phyloP scores from a whole-genome alignment of 352 stramenopile genomes.

The Albugo candida region DNA sequence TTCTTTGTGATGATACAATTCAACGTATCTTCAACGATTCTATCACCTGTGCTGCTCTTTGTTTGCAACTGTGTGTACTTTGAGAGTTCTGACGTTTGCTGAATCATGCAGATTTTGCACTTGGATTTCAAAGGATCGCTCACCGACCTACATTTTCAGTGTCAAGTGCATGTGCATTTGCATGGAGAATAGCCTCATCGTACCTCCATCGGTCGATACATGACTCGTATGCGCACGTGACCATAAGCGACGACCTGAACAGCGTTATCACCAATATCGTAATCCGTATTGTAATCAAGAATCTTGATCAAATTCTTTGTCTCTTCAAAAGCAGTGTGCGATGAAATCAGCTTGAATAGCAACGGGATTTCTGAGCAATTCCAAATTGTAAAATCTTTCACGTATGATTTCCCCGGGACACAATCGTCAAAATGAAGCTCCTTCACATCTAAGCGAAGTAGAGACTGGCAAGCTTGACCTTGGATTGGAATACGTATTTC shows the following conservation, averaged over 20 bases:
- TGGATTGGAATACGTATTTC: conserved; percentile 65
- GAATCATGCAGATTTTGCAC: conserved; percentile 73
- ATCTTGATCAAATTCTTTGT: conserved; percentile 55
- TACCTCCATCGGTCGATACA: conserved; percentile 65
- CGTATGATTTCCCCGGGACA: conserved; percentile 65
- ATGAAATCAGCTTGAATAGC: conserved; percentile 68
- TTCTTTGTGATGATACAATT: background rate
- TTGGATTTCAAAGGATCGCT: conserved; percentile 74
- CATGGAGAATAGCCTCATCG: conserved; percentile 1
- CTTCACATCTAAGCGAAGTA: conserved; percentile 70
- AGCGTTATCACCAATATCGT: conserved; percentile 60
- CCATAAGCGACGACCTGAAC: conserved; percentile 66
- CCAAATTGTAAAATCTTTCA: conserved; percentile 82
- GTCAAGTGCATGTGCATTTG: background rate
- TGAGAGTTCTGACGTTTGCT: conserved; percentile 71
- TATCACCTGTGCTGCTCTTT: conserved; percentile 71
- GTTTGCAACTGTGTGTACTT: conserved; percentile 72
- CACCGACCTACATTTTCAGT: conserved; percentile 32
- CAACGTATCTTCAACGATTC: background rate
- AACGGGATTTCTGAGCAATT: conserved; percentile 78
- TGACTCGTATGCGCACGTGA: conserved; percentile 71
- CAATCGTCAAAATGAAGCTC: conserved; percentile 81
- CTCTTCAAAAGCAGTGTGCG: conserved; percentile 37
- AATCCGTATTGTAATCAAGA: conserved; percentile 75
- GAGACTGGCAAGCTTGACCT: conserved; percentile 60